These are phyloP conservation scores for Puccinia novopanici DNA, from an alignment of 1,284 basidiomycete species.

Conservation along the genomic window DNA sequence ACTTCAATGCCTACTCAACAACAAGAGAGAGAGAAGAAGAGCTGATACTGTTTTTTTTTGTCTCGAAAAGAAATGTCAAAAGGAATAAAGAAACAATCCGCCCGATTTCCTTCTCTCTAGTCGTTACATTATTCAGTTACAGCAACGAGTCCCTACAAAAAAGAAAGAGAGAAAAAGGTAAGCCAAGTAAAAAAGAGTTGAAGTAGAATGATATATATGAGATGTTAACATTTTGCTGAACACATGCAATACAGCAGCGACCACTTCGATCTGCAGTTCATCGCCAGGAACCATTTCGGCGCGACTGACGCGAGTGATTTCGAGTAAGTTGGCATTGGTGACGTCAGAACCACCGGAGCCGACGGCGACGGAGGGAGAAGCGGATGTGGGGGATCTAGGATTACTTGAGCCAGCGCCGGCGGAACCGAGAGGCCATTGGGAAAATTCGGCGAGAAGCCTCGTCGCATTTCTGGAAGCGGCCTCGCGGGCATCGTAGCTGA, in stretches of 20 bases:
- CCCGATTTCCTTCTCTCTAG: not conserved
- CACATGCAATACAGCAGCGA: conserved; percentile 86
- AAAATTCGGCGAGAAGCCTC: conserved; percentile 87
- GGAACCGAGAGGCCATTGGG: conserved; percentile 80
- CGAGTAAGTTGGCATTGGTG: conserved; percentile 70
- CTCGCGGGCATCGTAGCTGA: conserved; percentile 87
- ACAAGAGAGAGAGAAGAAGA: too few species aligned
- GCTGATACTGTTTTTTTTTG: too few species aligned
- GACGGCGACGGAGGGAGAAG: conserved; percentile 57
- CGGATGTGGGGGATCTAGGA: conserved; percentile 55
- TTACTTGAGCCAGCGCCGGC: conserved; percentile 59
- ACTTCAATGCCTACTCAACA: too few species aligned
- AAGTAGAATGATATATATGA: not conserved
- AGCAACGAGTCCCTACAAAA: conserved; percentile 44
- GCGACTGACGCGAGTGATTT: conserved; percentile 75
- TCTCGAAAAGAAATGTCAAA: too few species aligned
- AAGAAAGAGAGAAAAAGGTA: not conserved
- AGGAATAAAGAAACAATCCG: too few species aligned
- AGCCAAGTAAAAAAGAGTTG: not conserved
- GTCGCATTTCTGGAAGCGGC: conserved; percentile 86
- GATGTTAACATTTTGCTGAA: conserved; percentile 60
- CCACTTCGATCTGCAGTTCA: conserved; percentile 81
- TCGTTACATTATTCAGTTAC: conserved; percentile 14
- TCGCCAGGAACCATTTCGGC: conserved; percentile 61
- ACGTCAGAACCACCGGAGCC: conserved; percentile 58